Base-by-base conservation (phyloP, 2,329 filamentous ascomycete genomes). In the Fusarium transvaalense region DNA sequence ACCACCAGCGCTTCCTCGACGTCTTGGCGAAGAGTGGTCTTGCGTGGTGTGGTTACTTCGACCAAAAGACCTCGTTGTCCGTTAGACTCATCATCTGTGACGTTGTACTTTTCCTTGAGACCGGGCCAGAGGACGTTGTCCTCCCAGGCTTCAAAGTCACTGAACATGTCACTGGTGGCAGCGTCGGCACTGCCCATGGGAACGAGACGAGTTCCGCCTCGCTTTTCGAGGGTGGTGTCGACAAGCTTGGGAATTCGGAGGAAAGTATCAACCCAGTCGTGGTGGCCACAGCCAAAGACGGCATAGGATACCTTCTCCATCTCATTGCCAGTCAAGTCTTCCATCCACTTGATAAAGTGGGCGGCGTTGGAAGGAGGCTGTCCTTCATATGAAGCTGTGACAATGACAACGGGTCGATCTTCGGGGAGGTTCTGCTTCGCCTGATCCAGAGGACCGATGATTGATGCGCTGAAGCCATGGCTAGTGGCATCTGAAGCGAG, bases 341-440 rank as follows among this genome's bases (percentile, higher is more conserved):
- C 82, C 8, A 93, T 76, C 91, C 91, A 94, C 19, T 84, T 80
- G 25, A 90, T 84, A 71, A 94, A 94, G 48, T 87, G 84, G 0
- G 81, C 83, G 0, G 91, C 92, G 64, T 94, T 93, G 64, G 92
- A 90, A 0, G 91, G 87, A 0, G 92, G 89, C 56, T 92, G 84
- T 1, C 92, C 92, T 72, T 94, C 91, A 69, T 94, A 94, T 2
- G 88, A 90, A 1, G 91, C 86, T 0, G 89, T 89, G 65, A 94
- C 84, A 48, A 94, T 83, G 25, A 92, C 80, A 0, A 91, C 83
- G 0, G 91, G 90, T 9, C 85, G 82, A 27, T 86, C 82, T 50
- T 82, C 87, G 0, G 89, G 86, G 1, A 94, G 75, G 4, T 85
- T 83, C 47, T 87, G 84, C 19, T 85, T 86, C 0, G 88, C 90